Base-by-base conservation (phyloP, 1,284 basidiomycete species). In the Vanrija sp. region DNA sequence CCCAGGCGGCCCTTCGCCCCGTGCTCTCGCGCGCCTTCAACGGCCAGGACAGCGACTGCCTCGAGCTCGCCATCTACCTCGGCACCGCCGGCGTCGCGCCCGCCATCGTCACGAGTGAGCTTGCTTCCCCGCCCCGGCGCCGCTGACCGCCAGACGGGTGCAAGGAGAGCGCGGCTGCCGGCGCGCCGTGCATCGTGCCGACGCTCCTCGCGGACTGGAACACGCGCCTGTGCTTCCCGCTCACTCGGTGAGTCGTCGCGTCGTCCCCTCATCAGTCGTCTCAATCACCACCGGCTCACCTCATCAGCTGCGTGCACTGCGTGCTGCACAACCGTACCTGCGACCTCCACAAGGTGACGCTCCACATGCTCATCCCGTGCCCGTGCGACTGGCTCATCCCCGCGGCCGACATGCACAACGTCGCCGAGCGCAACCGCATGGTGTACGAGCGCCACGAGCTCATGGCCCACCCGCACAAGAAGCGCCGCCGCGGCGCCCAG, bases 381-480 rank as follows among this genome's bases (percentile, higher is more conserved):
- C 34, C 26, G 10, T 54, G 57, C 49, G 46, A 50, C 5, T 58
- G 57, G 57, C 49, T 51, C 23, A 40, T 58, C 8, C 43, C 46
- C 14, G 15, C 44, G 10, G 45, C 15, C 23, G 52, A 54, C 48
- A 49, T 48, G 12, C 18, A 9, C 6, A 6, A 18, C n/a, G 26
- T 51, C 25, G 28, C 21, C 26, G 18, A n/a, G 23, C 40, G 28
- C 29, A 12, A 23, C 16, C n/a, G 19, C 23, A 44, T 55, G 21
- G 18, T 19, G 39, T 9, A 12, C 14, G 9, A 43, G 10, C 28
- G n/a, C 14, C 29, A 12, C 14, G 21, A 42, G 44, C 54, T 47
- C 23, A 38, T 42, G 3, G 38, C 44, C 3, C 49, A 47, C 3
- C 54, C 54, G 28, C 19, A 38, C 21, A 28, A 43, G 38, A 16